A percentile compares a stretch with the other conserved stretches of the same genome.
Evolutionary conservation across 2,329 filamentous ascomycete species (phyloP).

Genomic region (Cordyceps cicadae): DNA sequence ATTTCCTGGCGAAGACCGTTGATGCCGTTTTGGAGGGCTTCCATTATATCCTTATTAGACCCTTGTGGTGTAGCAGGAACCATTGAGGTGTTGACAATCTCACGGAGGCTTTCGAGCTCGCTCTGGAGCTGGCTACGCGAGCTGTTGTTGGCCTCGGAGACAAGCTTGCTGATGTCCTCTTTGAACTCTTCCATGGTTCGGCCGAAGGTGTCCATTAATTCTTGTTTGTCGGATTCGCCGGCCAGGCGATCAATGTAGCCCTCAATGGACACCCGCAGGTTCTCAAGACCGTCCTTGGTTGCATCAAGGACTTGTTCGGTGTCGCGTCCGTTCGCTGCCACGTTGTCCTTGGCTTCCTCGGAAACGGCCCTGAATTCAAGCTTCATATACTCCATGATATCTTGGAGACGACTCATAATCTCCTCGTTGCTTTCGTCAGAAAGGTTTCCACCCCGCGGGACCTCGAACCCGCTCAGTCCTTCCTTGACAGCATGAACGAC

Average conservation of each 20-base stretch:
- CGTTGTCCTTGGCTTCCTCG: constrained; percentile 65
- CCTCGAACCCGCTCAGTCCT: constrained; percentile 44
- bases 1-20: constrained; percentile 70
- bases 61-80: constrained; percentile 46
- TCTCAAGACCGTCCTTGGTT: constrained; percentile 79
- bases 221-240: constrained; percentile 63
- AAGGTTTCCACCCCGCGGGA: constrained; percentile 34
- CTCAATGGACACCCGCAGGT: constrained; percentile 71
- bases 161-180: constrained; percentile 58
- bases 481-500: constrained; percentile 57
- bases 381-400: constrained; percentile 55
- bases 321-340: constrained; percentile 68
- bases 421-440: constrained; percentile 37
- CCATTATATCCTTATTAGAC: constrained; percentile 58
- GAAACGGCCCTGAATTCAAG: constrained; percentile 52
- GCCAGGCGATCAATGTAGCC: constrained; percentile 66
- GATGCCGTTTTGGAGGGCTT: constrained; percentile 62
- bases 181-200: constrained; percentile 58
- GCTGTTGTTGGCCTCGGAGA: constrained; percentile 38
- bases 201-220: constrained; percentile 63
- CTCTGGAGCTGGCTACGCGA: constrained; percentile 65
- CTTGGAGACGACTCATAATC: constrained; percentile 48
- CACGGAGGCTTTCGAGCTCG: constrained; percentile 74
- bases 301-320: constrained; percentile 85
- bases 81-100: constrained; percentile 63